Evolutionary conservation across 2,329 filamentous ascomycete species (phyloP).

Genomic region (Rutstroemia sp.): DNA sequence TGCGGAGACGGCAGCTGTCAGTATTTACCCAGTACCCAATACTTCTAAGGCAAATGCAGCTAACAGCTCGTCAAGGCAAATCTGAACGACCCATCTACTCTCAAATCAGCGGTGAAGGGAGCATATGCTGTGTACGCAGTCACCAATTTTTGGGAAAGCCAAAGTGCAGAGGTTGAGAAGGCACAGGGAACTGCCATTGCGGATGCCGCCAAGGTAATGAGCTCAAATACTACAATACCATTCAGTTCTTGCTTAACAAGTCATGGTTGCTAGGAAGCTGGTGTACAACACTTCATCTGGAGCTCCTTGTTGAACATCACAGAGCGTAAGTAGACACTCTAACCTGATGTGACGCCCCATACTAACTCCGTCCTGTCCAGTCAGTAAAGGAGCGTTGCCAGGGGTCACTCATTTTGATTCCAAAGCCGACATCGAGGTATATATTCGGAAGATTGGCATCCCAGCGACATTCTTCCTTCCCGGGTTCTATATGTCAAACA

Average conservation of each 20-base stretch:
- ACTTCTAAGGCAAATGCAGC: too few relatives aligned
- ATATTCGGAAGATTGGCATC: conserved; percentile 32
- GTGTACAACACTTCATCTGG: conserved; percentile 40
- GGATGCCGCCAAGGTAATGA: conserved; percentile 36
- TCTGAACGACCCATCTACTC: conserved; percentile 34
- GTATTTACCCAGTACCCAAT: conserved; percentile 3
- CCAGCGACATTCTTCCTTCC: conserved; percentile 42
- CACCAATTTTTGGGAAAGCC: conserved; percentile 30
- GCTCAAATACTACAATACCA: conserved; percentile 7
- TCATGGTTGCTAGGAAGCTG: conserved; percentile 28
- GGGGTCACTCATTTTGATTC: conserved; percentile 34
- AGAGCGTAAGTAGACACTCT: conserved; percentile 29
- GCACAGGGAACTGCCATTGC: conserved; percentile 42
- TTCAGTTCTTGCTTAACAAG: neutral
- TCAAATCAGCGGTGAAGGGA: conserved; percentile 29
- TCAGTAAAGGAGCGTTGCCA: conserved; percentile 34
- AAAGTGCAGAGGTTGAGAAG: conserved; percentile 34
- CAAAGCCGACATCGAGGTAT: conserved; percentile 33
- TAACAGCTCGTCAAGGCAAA: conserved; percentile 28
- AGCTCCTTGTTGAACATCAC: conserved; percentile 36
- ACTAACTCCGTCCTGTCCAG: conserved; percentile 18
- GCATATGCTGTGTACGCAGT: conserved; percentile 29
- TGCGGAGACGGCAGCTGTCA: conserved; percentile 36
- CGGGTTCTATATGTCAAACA: conserved; percentile 46
- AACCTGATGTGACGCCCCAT: neutral